These are phyloP conservation scores for Boeremia lycopersici DNA, from an alignment of 2,329 filamentous ascomycete species.

Conservation along the genomic window DNA sequence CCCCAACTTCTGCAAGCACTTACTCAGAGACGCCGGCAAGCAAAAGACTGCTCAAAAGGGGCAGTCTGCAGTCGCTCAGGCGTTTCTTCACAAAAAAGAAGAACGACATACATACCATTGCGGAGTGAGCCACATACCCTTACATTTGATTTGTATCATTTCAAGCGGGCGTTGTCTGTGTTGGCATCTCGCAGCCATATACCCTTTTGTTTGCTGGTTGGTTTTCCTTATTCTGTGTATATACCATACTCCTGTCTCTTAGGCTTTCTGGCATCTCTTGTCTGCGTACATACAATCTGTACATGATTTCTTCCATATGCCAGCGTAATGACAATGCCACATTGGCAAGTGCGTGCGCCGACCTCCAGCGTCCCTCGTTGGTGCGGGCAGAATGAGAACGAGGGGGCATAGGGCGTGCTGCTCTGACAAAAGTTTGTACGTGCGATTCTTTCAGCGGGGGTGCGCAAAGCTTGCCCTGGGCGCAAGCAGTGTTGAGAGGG, in stretches of 20 bases:
- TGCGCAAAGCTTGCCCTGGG: neutral
- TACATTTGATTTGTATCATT: conserved; percentile 21
- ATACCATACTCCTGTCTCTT: conserved; percentile 9
- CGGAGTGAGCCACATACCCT: conserved; percentile 35
- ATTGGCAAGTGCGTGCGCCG: conserved; percentile 7
- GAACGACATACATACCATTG: conserved; percentile 41
- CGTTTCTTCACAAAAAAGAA: conserved; percentile 46
- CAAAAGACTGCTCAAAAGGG: conserved; percentile 37
- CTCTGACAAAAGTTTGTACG: neutral
- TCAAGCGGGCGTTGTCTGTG: conserved; percentile 16
- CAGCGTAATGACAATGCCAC: conserved; percentile 6
- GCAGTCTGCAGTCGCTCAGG: conserved; percentile 45
- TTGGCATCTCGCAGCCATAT: conserved; percentile 21
- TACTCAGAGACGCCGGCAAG: conserved; percentile 22
- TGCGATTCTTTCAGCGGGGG: neutral
- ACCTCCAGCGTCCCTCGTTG: neutral
- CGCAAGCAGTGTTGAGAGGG: neutral
- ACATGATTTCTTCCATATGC: conserved; percentile 6
- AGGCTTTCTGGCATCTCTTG: conserved; percentile 2
- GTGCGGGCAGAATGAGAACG: neutral
- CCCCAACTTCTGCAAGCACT: conserved; percentile 38
- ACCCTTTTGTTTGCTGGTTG: conserved; percentile 17
- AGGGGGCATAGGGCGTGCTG: neutral
- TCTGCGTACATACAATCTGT: conserved; percentile 14
- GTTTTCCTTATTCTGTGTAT: conserved; percentile 8